Conservation (phyloP, 768 basidiomycete genomes). For the Agrocybe chaxingu region DNA sequence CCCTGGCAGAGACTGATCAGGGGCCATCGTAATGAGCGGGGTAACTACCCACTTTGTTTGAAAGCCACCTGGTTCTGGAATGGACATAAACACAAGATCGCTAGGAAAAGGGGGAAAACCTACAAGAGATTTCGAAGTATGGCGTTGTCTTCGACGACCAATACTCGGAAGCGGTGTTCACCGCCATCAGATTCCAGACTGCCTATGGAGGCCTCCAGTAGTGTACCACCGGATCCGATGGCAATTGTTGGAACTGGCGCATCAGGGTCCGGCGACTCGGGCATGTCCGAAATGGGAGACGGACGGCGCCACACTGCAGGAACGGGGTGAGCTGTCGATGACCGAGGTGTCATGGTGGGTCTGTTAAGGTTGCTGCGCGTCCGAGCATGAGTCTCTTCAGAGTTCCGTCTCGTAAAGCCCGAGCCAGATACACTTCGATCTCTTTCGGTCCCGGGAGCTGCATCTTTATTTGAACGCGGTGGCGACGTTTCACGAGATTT, state of each 20-base stretch:
- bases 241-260: slow-evolving; percentile 42
- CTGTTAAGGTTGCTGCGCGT: slow-evolving; percentile 23
- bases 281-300: slow-evolving; percentile 29
- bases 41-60: slow-evolving; percentile 42
- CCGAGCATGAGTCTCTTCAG: slow-evolving; percentile 38
- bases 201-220: slow-evolving; percentile 66
- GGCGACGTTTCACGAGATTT: slow-evolving; percentile 26
- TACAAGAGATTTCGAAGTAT: slow-evolving; percentile 83
- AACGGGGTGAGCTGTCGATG: slow-evolving; percentile 43
- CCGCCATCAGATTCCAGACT: slow-evolving; percentile 32
- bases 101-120: slow-evolving; percentile 21
- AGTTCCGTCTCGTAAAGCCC: slow-evolving; percentile 28
- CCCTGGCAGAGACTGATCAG: slow-evolving; percentile 35
- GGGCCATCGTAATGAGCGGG: slow-evolving; percentile 10
- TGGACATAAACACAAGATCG: slow-evolving; percentile 1
- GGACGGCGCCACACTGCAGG: slow-evolving; percentile 30
- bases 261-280: slow-evolving; percentile 20
- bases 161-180: slow-evolving; percentile 52
- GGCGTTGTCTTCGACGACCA: slow-evolving; percentile 89
- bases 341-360: slow-evolving; percentile 54
- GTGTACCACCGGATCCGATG: slow-evolving; percentile 58
- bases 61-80: slow-evolving; percentile 60
- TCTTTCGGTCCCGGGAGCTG: slow-evolving; percentile 1
- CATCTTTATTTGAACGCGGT: slow-evolving; percentile 8
- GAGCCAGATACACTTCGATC: slow-evolving; percentile 9